phyloP scores from a whole-genome alignment of 352 stramenopile genomes.

The Phytopythium boreale region DNA sequence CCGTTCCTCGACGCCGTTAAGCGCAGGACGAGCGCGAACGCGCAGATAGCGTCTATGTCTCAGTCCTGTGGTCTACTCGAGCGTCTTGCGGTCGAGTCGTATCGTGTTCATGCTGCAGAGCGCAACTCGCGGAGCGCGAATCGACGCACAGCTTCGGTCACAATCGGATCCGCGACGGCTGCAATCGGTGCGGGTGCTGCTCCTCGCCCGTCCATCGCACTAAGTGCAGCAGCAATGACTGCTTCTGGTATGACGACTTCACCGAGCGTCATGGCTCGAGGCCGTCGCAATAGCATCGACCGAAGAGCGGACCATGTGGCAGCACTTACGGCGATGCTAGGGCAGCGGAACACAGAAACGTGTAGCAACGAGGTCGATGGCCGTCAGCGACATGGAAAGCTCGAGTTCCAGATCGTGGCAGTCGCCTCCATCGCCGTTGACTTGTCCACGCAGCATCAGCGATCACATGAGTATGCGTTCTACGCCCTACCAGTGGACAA shows the following conservation, averaged over 20 bases:
- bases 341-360: neutral
- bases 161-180: neutral
- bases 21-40: neutral
- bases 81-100: neutral
- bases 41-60: neutral
- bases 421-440: slow-evolving; percentile 21
- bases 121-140: neutral
- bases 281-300: neutral
- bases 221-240: neutral
- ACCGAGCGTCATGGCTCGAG: neutral
- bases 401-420: slow-evolving; percentile 48
- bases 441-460: slow-evolving; percentile 11
- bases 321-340: neutral
- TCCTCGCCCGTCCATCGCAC: neutral
- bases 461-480: slow-evolving; percentile 21
- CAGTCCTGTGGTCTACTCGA: neutral
- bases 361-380: neutral
- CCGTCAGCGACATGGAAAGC: neutral
- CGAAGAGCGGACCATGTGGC: neutral
- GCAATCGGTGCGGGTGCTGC: neutral
- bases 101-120: neutral
- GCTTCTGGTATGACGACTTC: neutral
- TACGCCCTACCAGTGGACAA: slow-evolving; percentile 14
- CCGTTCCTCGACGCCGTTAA: neutral
- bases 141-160: slow-evolving; percentile 2